Conservation (phyloP, 1,139 yeast species). For the Yamadazyma oceani region DNA sequence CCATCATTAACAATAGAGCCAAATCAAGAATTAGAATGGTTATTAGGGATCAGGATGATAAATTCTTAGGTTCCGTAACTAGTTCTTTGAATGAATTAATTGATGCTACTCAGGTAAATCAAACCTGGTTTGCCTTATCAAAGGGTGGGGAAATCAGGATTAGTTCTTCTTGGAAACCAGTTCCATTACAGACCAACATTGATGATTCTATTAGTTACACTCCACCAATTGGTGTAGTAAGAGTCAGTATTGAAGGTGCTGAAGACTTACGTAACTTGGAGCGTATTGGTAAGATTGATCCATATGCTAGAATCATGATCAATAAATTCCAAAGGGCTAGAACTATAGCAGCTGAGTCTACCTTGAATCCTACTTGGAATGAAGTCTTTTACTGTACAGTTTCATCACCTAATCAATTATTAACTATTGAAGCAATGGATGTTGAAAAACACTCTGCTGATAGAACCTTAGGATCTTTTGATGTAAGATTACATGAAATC, state of each 20-base stretch:
- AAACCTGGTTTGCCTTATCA: constrained; percentile 69
- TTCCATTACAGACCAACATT: constrained; percentile 51
- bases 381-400: constrained; percentile 80
- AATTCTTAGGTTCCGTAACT: constrained; percentile 59
- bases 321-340: constrained; percentile 78
- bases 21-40: constrained; percentile 65
- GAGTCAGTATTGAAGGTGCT: constrained; percentile 72
- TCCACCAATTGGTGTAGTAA: constrained; percentile 89
- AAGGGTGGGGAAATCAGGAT: constrained; percentile 74
- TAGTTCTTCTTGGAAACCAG: constrained; percentile 82
- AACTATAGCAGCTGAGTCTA: constrained; percentile 67
- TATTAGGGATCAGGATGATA: constrained; percentile 59
- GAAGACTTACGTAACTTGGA: constrained; percentile 79
- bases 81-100: constrained; percentile 69
- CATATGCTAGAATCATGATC: constrained; percentile 77
- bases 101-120: constrained; percentile 76
- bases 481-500: constrained; percentile 63
- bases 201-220: constrained; percentile 77
- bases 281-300: constrained; percentile 87
- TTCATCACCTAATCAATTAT: constrained; percentile 75
- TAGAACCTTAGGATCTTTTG: constrained; percentile 82
- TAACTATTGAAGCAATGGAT: constrained; percentile 90
- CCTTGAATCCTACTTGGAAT: constrained; percentile 82
- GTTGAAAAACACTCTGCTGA: constrained; percentile 75
- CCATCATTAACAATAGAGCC: constrained; percentile 72